Evolutionary conservation across 2,329 filamentous ascomycete species (phyloP), one percentile per base, ranked within the genome.

Genomic region (Fragosphaeria purpurea): DNA sequence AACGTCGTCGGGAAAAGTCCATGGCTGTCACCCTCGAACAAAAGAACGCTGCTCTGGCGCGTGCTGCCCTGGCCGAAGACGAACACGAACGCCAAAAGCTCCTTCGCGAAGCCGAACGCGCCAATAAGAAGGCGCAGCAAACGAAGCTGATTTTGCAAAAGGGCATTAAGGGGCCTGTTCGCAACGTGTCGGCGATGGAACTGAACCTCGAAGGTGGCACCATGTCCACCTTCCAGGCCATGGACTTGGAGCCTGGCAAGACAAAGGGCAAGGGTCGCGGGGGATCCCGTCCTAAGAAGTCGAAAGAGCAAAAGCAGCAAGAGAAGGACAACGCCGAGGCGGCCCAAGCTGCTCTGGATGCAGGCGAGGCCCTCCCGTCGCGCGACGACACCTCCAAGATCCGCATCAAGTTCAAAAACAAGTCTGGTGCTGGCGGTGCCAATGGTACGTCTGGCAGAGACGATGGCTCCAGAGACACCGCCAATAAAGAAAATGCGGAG

Each of bases 1-100:
- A 97, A 72, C 82, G 93, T 53, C 84, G 93, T 42, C 85, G 93
- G 13, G 91, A 97, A 65, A 96, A 96, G 71, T 95, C 91, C 5
- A 89, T 96, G 75, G 89, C 89, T 4, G 85, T 94, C 53, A 91
- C 89, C 6, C 86, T 94, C 60, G 91, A 96, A 63, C 84, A 89
- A 63, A 93, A 94, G 70, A 86, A 93, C 56, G 80, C 85, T 4
- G 87, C 88, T 4, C 74, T 95, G 43, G 82, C 85, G 55, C 85
- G 85, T 57, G 88, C 90, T 8, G 79, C 85, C 52, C 80, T 83
- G 48, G 86, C 88, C 3, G 79, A 86, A 56, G 88, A 96, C 62
- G 87, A 93, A 55, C 77, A 83, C 32, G 90, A 95, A 66, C 83
- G 83, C 57, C 81, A 83, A 60, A 89, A 85, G 63, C 84, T 89